Evolutionary conservation across 2,329 filamentous ascomycete species (phyloP), one percentile per base, ranked within the genome.

Genomic region (Pseudogymnoascus sp.): DNA sequence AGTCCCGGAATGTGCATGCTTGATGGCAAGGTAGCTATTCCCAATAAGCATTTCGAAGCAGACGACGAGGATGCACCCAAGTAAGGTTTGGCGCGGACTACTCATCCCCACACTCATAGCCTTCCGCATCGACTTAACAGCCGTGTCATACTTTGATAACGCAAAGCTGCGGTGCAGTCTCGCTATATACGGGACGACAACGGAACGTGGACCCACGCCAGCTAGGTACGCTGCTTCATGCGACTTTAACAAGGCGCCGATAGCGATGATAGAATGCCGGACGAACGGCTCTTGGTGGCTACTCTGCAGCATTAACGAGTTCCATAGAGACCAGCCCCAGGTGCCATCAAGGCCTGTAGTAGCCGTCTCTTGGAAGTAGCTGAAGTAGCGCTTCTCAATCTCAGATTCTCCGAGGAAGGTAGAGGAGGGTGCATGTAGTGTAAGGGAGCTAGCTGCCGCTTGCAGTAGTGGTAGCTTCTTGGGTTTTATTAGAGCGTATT

Each of bases 301-400:
- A 38, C 65, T 64, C 63, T 68, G 67, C 2, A 66, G 65, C 6
- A 69, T 42, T 2, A 69, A 49, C 23, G 63, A 65, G 25, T 64
- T 62, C 67, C 67, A 69, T 31, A 68, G 64, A n/a, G 61, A 65
- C 5, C 62, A 56, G 69, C 88, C 84, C 65, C 88, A 88, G 70
- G 84, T 88, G 14, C 87, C 86, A 0, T 86, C 85, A 8, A 89
- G 76, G 69, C 87, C 84, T 42, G 77, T 80, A 1, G 85, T 83
- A 0, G 86, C 87, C 46, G 82, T 81, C 18, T 81, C 76, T 46
- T 80, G 79, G 68, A 88, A 88, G 7, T 86, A 73, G 64, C 84
- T 79, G 69, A 88, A 88, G 69, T 88, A 88, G 59, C 80, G 78
- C 40, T 76, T 78, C 65, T 88, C 85, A 53, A 78, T 76, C 14